These are phyloP conservation scores for Saposhnikovia divaricata DNA, from an alignment of 129 eudicot genomes.

Conservation along the genomic window DNA sequence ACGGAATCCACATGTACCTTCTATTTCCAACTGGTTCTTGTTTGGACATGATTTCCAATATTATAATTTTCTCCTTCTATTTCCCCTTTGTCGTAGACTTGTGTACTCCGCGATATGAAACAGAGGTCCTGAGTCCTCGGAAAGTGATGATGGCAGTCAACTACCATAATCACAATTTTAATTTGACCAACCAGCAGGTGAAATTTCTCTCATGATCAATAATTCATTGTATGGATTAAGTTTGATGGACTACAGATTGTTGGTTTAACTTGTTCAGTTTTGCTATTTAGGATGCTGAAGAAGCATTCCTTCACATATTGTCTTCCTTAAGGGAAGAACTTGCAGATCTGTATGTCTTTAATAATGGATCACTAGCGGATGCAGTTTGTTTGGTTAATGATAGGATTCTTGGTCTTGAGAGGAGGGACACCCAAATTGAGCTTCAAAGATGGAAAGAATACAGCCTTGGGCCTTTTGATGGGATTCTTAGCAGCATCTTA, in stretches of 20 bases:
- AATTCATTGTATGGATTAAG: not conserved
- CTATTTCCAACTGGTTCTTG: not conserved
- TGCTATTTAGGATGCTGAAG: constrained; percentile 84
- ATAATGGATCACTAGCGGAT: constrained; percentile 41
- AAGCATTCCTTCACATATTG: constrained; percentile 72
- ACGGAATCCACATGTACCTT: not conserved
- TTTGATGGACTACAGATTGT: not conserved
- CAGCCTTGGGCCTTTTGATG: constrained; percentile 86
- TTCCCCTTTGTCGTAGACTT: constrained; percentile 38
- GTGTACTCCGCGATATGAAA: constrained; percentile 36
- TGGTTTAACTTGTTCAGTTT: constrained; percentile 11
- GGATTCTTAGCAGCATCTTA: constrained; percentile 72
- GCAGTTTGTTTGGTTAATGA: constrained; percentile 33
- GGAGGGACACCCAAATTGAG: constrained; percentile 28
- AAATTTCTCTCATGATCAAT: not conserved
- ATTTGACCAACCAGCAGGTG: constrained; percentile 79
- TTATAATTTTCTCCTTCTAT: not conserved
- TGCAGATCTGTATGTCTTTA: constrained; percentile 40
- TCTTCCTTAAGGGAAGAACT: constrained; percentile 87
- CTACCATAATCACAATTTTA: constrained; percentile 54
- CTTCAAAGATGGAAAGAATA: constrained; percentile 56
- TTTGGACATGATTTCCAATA: not conserved
- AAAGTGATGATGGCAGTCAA: constrained; percentile 72
- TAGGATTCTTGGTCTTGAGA: constrained; percentile 41
- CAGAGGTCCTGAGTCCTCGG: constrained; percentile 53